Conservation (phyloP, 2,329 filamentous ascomycete genomes). For the Chaetothyriales sp. region DNA sequence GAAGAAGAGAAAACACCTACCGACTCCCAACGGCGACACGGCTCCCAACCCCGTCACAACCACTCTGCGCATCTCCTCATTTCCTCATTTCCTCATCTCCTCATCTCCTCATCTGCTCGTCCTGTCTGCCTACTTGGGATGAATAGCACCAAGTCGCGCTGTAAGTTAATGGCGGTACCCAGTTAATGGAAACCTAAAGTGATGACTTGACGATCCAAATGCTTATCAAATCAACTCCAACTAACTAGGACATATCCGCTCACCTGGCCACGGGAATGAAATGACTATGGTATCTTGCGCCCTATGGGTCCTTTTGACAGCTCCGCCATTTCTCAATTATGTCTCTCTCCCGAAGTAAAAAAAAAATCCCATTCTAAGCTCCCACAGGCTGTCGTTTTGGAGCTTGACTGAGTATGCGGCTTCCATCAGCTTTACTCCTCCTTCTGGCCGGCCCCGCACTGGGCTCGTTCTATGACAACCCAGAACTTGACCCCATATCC, state of each 20-base stretch:
- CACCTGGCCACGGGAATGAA: too few relatives aligned
- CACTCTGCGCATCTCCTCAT: constrained; percentile 44
- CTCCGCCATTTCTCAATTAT: background rate
- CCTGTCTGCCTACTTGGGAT: background rate
- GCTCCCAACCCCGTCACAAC: constrained; percentile 74
- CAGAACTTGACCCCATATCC: constrained; percentile 24
- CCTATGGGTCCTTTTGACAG: too few relatives aligned
- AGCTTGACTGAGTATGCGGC: background rate
- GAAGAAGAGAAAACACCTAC: constrained; percentile 26
- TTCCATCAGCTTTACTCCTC: background rate
- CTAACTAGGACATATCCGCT: too few relatives aligned
- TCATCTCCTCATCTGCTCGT: background rate
- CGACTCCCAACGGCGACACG: constrained; percentile 71
- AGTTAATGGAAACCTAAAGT: too few relatives aligned
- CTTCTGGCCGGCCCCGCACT: background rate
- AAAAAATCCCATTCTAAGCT: background rate
- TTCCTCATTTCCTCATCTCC: constrained; percentile 1
- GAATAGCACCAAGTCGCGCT: background rate
- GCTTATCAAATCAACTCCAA: too few relatives aligned
- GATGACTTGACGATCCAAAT: too few relatives aligned
- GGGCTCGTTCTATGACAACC: constrained; percentile 27
- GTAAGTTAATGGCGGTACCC: too few relatives aligned
- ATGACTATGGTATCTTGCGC: too few relatives aligned
- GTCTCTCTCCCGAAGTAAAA: background rate
- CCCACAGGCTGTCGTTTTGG: background rate